Evolutionary conservation across 441 rosid species (phyloP), one percentile per base, ranked within the genome.

Genomic region (Brassica balearica): DNA sequence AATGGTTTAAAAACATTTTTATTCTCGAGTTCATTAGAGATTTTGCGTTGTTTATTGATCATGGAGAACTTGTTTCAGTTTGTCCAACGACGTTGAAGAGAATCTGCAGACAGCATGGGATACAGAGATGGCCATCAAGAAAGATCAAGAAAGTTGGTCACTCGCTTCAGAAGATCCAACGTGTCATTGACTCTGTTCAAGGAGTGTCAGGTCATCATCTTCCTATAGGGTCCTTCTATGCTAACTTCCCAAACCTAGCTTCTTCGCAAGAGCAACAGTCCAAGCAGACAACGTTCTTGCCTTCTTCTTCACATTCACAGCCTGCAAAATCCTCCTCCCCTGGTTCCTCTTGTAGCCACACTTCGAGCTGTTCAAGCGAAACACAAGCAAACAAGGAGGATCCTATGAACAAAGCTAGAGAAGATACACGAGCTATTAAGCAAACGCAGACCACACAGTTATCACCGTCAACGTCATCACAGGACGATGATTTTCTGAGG

Each of bases 61-160:
- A 58, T 71, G 12, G 19, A 29, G 19, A 29, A 53, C 36, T 51
- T 68, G 61, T 62, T 86, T 77, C 90, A 95, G 97, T 92, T 82
- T 95, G 97, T 83, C 97, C 98, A 10, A 95, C 98, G 12, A 95
- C 97, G 23, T 86, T 95, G 91, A 95, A 95, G 85, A 87, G 97
- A 77, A 92, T 95, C 73, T 95, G 98, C 51, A 83, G 97, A 82
- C 97, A 88, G 41, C 91, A 92, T 14, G 97, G 97, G 76, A 92
- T 95, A 79, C 83, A 80, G 12, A 85, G 93, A 32, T 95, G 98
- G 98, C 97, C 98, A 10, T 92, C 97, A 73, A 91, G 97, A 72
- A 89, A 91, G 82, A 87, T 94, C 84, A 91, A 88, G 89, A 94
- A 94, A 86, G 98, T 92, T 11, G 95, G 90, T 36, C 93, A 89